Evolutionary conservation across 2,329 filamentous ascomycete species (phyloP), one percentile per base, ranked within the genome.

Genomic region (Drechslerella dactyloides): DNA sequence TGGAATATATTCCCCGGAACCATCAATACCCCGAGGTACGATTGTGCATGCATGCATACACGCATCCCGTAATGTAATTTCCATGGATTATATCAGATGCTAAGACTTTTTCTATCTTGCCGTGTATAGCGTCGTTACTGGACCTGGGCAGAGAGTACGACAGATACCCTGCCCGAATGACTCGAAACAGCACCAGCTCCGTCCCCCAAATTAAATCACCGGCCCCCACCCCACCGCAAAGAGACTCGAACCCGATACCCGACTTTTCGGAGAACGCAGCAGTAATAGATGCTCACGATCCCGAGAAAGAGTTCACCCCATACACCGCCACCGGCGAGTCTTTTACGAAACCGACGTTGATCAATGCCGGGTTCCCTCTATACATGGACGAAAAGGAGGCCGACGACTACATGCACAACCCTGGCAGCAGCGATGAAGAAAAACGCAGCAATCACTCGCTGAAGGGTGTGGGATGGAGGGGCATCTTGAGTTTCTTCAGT

Each of bases 361-460:
- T 79, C 37, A 80, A 79, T 23, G 79, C 80, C 52, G 78, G 76
- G 0, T 78, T 79, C 46, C 78, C 83, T 2, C 75, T 85, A 19
- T 83, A 83, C 73, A 78, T 79, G 13, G 81, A 85, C 69, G 80
- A 84, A 69, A 79, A 81, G 53, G 84, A 85, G 75, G 80, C 80
- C 24, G 84, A 85, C 72, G 84, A 85, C 72, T 81, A 82, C 24
- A 80, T 84, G 77, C 84, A 85, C 68, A 82, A 83, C 79, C 84
- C 84, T 8, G 48, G 50, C 19, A 78, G 79, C 52, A 81, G 81
- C 54, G 82, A 84, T 73, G 81, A 83, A 60, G 83, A 84, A 68
- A 78, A 68, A 24, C 33, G 59, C 21, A 37, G 21, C 27, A 52
- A 48, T 2, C 55, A 24, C 15, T 37, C 69, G 27, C 55, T 64